Conservation (phyloP, 106 monocot genomes). For the Cymbidium sinense region DNA sequence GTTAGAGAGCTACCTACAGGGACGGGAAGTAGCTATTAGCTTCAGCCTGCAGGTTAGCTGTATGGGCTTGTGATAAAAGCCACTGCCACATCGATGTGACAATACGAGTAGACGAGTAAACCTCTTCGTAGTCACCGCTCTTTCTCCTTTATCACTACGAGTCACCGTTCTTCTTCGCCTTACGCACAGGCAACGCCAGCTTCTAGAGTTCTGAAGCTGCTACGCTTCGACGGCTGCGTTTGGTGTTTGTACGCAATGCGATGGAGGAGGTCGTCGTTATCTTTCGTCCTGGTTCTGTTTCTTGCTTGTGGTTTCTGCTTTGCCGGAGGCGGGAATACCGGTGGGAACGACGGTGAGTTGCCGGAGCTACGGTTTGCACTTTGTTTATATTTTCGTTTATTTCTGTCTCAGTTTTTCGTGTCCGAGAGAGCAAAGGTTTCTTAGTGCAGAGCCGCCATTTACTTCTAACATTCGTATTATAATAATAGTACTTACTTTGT, state of each 20-base stretch:
- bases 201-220: background rate
- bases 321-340: background rate
- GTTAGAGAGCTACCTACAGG: background rate
- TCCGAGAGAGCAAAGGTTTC: background rate
- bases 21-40: background rate
- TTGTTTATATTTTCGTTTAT: too few relatives aligned
- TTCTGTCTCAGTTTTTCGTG: background rate
- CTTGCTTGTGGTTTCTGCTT: background rate
- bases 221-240: background rate
- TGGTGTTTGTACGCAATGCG: background rate
- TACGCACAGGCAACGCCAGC: too few relatives aligned
- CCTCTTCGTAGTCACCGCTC: background rate
- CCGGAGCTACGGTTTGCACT: background rate
- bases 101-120: background rate
- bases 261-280: background rate
- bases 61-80: background rate
- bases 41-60: too few relatives aligned
- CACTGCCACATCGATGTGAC: conserved; percentile 3
- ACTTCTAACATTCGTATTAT: background rate
- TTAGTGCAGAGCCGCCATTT: background rate
- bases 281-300: background rate
- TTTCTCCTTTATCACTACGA: background rate
- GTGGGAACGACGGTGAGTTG: background rate
- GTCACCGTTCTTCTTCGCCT: background rate
- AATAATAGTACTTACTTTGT: background rate